A percentile compares a stretch with the other conserved stretches of the same genome.
Evolutionary conservation across 768 basidiomycete species (phyloP).

Genomic region (Boletus sensibilis): DNA sequence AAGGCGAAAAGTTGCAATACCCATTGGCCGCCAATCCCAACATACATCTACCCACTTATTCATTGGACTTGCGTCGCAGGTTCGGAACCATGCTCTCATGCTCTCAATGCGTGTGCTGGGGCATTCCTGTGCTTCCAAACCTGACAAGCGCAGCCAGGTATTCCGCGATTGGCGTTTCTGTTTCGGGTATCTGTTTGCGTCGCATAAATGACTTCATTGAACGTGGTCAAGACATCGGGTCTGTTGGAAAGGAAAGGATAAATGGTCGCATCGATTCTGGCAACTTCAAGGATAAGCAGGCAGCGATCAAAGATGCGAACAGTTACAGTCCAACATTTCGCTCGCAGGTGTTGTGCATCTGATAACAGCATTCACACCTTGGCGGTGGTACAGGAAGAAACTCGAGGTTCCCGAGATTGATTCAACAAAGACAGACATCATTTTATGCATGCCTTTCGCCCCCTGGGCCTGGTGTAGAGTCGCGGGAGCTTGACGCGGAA

Average conservation of each 20-base stretch:
- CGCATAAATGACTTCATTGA: too few relatives aligned
- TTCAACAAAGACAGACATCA: neutral
- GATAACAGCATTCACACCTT: neutral
- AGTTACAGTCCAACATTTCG: too few relatives aligned
- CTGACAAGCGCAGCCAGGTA: neutral
- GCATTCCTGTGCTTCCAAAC: neutral
- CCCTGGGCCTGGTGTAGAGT: neutral
- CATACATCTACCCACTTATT: neutral
- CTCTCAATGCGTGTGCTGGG: neutral
- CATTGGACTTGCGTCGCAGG: neutral
- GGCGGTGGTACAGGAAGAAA: neutral
- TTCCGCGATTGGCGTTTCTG: neutral
- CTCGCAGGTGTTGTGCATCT: neutral
- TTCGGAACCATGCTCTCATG: neutral
- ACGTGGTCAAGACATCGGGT: neutral
- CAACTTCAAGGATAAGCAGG: neutral
- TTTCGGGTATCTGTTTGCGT: neutral
- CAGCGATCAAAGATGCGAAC: neutral
- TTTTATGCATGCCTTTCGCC: neutral
- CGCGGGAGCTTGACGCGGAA: neutral
- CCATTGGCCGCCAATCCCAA: neutral
- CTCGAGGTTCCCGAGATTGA: neutral
- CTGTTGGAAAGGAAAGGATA: neutral
- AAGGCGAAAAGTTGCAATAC: too few relatives aligned
- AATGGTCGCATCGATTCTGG: neutral